Conservation (phyloP, 371 early-diverging fungal species). For the Phascolomyces articulosus region DNA sequence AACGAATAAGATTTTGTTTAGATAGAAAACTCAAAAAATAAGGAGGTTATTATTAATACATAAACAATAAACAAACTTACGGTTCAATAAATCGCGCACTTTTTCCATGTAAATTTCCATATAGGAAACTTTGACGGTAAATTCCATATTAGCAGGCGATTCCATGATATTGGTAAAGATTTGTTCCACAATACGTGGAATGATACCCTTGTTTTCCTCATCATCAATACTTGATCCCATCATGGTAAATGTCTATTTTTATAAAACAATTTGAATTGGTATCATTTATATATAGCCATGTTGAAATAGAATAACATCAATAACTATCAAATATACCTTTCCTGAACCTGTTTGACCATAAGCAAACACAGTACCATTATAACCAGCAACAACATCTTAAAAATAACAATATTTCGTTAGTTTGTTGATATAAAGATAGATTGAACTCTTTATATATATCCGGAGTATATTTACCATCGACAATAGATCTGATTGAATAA, state of each 20-base stretch:
- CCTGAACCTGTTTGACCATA: constrained; percentile 96
- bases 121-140: constrained; percentile 87
- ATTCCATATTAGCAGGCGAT: constrained; percentile 83
- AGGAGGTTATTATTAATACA: not conserved
- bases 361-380: constrained; percentile 95
- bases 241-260: not conserved
- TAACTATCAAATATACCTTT: constrained; percentile 97
- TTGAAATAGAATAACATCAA: too few species aligned
- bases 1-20: not conserved
- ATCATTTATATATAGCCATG: too few species aligned
- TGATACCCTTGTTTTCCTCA: constrained; percentile 81
- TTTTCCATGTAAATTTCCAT: constrained; percentile 99
- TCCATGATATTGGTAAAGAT: constrained; percentile 83
- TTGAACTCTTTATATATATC: too few species aligned
- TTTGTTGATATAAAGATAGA: too few species aligned
- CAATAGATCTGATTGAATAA: constrained; percentile 82
- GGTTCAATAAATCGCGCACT: constrained; percentile 91
- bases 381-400: constrained; percentile 47
- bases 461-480: too few species aligned
- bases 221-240: constrained; percentile 71
- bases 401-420: too few species aligned
- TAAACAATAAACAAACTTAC: constrained; percentile 32
- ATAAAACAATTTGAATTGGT: too few species aligned
- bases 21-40: not conserved
- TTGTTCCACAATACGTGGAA: constrained; percentile 87